phyloP scores from a whole-genome alignment of 2,329 filamentous ascomycete genomes.

The Verticillium klebahnii region DNA sequence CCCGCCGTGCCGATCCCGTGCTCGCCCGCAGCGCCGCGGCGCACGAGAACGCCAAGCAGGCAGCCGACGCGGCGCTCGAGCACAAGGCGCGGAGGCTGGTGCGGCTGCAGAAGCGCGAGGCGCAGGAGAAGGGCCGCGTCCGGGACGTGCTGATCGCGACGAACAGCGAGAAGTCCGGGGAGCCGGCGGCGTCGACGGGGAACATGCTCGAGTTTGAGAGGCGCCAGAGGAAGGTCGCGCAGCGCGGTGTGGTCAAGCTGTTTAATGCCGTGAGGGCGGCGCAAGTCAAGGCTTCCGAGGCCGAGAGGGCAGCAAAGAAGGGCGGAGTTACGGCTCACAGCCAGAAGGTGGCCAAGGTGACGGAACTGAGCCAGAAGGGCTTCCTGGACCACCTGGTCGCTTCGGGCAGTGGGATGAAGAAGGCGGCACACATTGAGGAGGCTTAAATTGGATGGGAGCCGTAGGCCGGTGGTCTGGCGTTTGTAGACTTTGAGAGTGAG shows the following conservation, averaged over 20 bases:
- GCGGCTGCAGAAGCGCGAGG: conserved; percentile 72
- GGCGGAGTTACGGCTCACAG: conserved; percentile 74
- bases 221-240: conserved; percentile 78
- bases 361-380: conserved; percentile 95
- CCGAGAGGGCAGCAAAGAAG: conserved; percentile 63
- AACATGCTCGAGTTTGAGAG: conserved; percentile 68
- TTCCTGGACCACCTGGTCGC: conserved; percentile 83
- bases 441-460: conserved; percentile 29
- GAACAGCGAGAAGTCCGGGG: conserved; percentile 44
- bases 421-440: conserved; percentile 50
- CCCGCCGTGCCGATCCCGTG: conserved; percentile 85
- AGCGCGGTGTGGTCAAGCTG: conserved; percentile 89
- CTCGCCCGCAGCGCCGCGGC: conserved; percentile 77
- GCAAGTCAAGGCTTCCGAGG: conserved; percentile 81
- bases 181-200: conserved; percentile 38
- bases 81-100: conserved; percentile 74
- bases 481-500: conserved; percentile 12
- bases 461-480: background rate
- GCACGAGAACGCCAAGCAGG: conserved; percentile 64
- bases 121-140: conserved; percentile 81
- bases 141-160: conserved; percentile 73
- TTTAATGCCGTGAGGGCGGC: conserved; percentile 94
- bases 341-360: conserved; percentile 80
- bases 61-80: conserved; percentile 74
- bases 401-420: conserved; percentile 54